A percentile compares a stretch with the other conserved stretches of the same genome.
Evolutionary conservation across 2,329 filamentous ascomycete genomes (phyloP).

Genomic region (Aspergillus eucalypticola): DNA sequence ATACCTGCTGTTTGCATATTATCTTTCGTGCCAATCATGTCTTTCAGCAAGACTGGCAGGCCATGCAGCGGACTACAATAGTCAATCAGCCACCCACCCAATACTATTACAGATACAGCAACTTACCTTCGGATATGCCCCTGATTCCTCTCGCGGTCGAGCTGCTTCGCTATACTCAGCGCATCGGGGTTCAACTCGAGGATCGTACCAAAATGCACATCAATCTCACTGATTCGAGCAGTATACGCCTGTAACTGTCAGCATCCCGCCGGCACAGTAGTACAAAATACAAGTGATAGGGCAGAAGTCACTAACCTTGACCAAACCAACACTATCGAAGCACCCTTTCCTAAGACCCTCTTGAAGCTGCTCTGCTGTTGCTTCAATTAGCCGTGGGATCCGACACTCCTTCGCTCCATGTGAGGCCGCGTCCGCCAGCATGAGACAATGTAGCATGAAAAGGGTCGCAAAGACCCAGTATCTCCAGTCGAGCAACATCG

Average conservation of each 20-base stretch:
- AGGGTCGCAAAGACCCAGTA: not conserved
- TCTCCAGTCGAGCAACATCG: not conserved
- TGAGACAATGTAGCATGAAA: not conserved
- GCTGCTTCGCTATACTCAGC: slow-evolving; percentile 47
- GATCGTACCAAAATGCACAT: slow-evolving; percentile 54
- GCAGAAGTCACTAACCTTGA: slow-evolving; percentile 32
- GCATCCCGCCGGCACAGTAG: no score
- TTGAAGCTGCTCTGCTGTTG: slow-evolving; percentile 53
- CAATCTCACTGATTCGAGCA: slow-evolving; percentile 54
- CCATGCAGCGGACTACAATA: slow-evolving; percentile 58
- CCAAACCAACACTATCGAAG: slow-evolving; percentile 61
- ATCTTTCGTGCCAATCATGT: slow-evolving; percentile 66
- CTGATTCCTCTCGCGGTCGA: slow-evolving; percentile 52
- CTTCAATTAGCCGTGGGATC: slow-evolving; percentile 51
- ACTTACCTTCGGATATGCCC: slow-evolving; percentile 49
- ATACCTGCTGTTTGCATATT: slow-evolving; percentile 60
- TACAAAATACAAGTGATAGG: no score
- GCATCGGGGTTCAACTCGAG: slow-evolving; percentile 60
- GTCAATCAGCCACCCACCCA: not conserved
- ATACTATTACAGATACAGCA: not conserved
- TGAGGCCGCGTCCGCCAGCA: not conserved
- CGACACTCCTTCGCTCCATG: slow-evolving; percentile 6
- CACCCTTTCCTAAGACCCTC: slow-evolving; percentile 50
- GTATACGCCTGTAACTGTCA: slow-evolving; percentile 48
- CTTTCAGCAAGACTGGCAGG: slow-evolving; percentile 66